Evolutionary conservation across 345 rosid genomes (phyloP), one percentile per base, ranked within the genome.

Genomic region (Murraya koenigii): DNA sequence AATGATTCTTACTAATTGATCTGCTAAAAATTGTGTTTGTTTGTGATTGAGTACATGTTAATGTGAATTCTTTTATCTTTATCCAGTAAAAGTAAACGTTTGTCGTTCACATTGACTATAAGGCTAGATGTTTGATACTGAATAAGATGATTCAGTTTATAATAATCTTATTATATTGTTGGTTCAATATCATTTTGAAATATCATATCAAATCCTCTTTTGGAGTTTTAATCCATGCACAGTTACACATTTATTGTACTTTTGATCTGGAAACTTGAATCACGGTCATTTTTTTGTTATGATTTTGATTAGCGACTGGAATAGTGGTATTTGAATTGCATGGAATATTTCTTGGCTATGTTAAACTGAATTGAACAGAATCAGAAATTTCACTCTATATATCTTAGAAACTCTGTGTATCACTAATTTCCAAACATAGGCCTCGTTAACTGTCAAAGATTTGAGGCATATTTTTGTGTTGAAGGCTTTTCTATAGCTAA

Each of bases 301-400:
- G 32, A 3, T 10, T 55, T 38, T 49, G 9, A 54, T 33, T 36
- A 23, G 68, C n/a, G 38, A 17, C 47, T 47, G 49, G 15, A 3
- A 11, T 3, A 0, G 49, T 8, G 3, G 6, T 36, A n/a, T 33
- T 30, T 63, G 39, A 62, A 58, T 75, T 23, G 19, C 25, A 58
- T 44, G 2, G 56, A 17, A 55, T 74, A 32, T 30, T 54, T 71
- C 49, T 35, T 78, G 72, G 66, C 35, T 71, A 15, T 55, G 60
- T 30, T 67, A 22, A 77, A 38, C 49, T 67, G 71, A 75, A 47
- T 66, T 14, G 60, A 63, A 61, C 23, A 8, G 25, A 64, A 62
- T 2, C 6, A 19, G 59, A 28, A 75, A 13, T 22, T 63, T n/a
- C 23, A 6, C 6, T 25, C n/a, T n/a, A 49, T 63, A 47, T 52